Evolutionary conservation across 2,329 filamentous ascomycete species (phyloP).

Genomic region (Colletotrichum tanaceti): DNA sequence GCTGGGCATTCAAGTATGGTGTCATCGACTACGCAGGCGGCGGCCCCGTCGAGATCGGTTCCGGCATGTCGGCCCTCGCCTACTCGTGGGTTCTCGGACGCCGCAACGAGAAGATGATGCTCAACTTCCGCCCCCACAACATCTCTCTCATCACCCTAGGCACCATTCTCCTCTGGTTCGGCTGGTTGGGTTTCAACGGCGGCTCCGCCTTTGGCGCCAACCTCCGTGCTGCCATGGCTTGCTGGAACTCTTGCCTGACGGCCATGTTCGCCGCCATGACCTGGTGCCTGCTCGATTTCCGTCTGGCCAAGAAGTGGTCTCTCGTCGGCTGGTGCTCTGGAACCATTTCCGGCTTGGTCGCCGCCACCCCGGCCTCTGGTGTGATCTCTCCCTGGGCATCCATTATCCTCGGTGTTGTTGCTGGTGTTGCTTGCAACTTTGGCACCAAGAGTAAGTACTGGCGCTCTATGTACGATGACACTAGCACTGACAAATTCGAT

Average conservation of each 20-base stretch:
- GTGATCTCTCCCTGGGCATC: conserved; percentile 76
- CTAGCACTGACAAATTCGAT: neutral
- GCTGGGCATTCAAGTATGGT: conserved; percentile 91
- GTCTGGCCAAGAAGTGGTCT: conserved; percentile 92
- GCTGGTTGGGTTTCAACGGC: conserved; percentile 99
- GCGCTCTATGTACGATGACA: neutral
- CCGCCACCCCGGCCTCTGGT: conserved; percentile 76
- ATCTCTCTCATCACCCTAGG: conserved; percentile 96
- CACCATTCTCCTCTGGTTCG: conserved; percentile 96
- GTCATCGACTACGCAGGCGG: conserved; percentile 97
- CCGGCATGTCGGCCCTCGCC: conserved; percentile 90
- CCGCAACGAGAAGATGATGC: conserved; percentile 99
- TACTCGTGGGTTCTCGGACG: conserved; percentile 96
- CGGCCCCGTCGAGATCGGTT: conserved; percentile 96
- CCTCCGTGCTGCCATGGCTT: conserved; percentile 92
- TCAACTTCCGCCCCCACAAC: conserved; percentile 99
- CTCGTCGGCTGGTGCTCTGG: conserved; percentile 81
- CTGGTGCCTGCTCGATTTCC: conserved; percentile 96
- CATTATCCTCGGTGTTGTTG: conserved; percentile 72
- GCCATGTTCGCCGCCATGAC: conserved; percentile 92
- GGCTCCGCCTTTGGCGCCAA: conserved; percentile 95
- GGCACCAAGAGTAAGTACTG: conserved; percentile 65
- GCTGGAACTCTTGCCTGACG: conserved; percentile 96
- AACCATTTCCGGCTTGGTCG: conserved; percentile 76
- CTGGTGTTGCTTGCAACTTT: conserved; percentile 76